These are phyloP conservation scores for Coelastrella sp. DNA, from an alignment of 139 green algal species.

Conservation along the genomic window DNA sequence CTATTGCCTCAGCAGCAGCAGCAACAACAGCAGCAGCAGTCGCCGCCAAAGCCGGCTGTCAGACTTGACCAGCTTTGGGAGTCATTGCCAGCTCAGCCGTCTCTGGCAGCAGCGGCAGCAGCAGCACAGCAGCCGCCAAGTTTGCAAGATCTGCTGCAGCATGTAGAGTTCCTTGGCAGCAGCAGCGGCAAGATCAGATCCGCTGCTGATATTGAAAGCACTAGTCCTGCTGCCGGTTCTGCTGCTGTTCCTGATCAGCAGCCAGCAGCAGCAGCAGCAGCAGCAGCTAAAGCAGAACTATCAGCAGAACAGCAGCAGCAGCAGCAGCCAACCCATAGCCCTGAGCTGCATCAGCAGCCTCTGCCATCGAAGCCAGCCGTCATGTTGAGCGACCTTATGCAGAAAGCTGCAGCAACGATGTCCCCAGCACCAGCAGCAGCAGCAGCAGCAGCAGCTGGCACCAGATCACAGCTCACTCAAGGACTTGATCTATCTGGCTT, in stretches of 20 bases:
- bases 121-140: background rate
- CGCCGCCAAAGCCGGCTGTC: no score
- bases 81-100: no score
- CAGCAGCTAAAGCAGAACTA: constrained; percentile 8
- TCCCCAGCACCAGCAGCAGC: background rate
- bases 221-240: background rate
- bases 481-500: background rate
- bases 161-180: background rate
- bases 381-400: background rate
- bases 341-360: no score
- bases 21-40: no score
- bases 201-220: no score
- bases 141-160: background rate
- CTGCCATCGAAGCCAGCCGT: background rate
- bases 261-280: background rate
- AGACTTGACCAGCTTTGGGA: no score
- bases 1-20: no score
- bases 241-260: background rate
- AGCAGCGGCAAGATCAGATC: constrained; percentile 9
- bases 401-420: background rate
- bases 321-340: background rate
- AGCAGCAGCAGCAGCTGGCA: constrained; percentile 21
- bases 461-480: background rate
- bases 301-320: background rate
- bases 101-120: constrained; percentile 36